Conservation (phyloP, 2,329 filamentous ascomycete species). For the Colletotrichum orbiculare region DNA sequence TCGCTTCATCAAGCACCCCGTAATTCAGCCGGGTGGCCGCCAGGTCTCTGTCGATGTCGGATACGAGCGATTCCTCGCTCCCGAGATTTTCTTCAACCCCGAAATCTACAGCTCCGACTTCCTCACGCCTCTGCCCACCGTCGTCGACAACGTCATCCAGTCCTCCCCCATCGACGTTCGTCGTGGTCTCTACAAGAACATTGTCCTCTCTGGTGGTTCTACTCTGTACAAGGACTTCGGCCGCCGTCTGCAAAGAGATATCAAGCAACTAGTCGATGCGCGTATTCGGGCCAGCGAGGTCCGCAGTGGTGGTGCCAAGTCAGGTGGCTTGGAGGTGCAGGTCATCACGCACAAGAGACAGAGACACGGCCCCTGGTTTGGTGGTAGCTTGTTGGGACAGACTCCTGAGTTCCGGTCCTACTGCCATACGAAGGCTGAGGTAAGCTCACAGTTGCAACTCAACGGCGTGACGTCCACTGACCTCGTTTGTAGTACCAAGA, state of each 20-base stretch:
- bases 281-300: constrained; percentile 93
- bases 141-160: constrained; percentile 97
- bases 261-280: constrained; percentile 93
- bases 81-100: constrained; percentile 99
- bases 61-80: constrained; percentile 97
- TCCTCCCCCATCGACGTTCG: constrained; percentile 97
- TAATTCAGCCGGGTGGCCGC: constrained; percentile 86
- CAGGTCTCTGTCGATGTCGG: constrained; percentile 90
- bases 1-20: constrained; percentile 89
- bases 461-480: constrained; percentile 28
- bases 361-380: constrained; percentile 98
- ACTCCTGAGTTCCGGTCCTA: constrained; percentile 99
- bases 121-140: constrained; percentile 90
- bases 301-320: constrained; percentile 90
- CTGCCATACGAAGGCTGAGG: constrained; percentile 91
- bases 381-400: constrained; percentile 93
- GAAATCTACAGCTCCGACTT: constrained; percentile 99
- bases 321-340: constrained; percentile 94
- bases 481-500: constrained; percentile 79
- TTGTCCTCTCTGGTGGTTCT: constrained; percentile 95
- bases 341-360: constrained; percentile 98
- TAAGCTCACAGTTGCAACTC: constrained; percentile 45
- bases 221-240: constrained; percentile 99
- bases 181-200: constrained; percentile 98
- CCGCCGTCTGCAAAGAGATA: constrained; percentile 93